Conservation (phyloP, 2,329 filamentous ascomycete species). For the Neonectria neomacrospora region DNA sequence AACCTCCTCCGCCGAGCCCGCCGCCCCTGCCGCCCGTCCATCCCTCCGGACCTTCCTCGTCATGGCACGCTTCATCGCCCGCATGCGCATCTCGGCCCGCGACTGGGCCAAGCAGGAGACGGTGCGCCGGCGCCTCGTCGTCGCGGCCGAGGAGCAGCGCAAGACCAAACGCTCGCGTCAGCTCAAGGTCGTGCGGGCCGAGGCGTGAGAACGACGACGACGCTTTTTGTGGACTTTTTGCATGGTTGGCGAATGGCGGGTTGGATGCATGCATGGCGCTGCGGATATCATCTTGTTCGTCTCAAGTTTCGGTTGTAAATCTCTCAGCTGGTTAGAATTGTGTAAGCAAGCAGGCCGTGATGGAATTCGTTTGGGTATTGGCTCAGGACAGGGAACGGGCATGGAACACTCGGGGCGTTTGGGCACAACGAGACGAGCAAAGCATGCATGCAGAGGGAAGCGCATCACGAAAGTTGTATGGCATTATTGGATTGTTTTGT, state of each 20-base stretch:
- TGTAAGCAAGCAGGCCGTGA: conserved; percentile 15
- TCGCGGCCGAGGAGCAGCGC: conserved; percentile 59
- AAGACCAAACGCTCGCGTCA: conserved; percentile 56
- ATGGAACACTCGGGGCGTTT: conserved; percentile 21
- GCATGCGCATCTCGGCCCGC: conserved; percentile 59
- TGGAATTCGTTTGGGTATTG: conserved; percentile 15
- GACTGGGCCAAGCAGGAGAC: conserved; percentile 64
- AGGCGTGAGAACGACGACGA: conserved; percentile 38
- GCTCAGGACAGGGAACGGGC: conserved; percentile 5
- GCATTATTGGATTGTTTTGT: conserved; percentile 18
- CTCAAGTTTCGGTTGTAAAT: not conserved
- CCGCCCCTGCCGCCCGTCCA: conserved; percentile 33
- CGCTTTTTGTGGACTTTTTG: conserved; percentile 11
- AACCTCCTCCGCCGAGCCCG: conserved; percentile 15
- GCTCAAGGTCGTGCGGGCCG: conserved; percentile 54
- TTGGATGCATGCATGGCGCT: conserved; percentile 10
- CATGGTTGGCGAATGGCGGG: not conserved
- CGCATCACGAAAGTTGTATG: conserved; percentile 18
- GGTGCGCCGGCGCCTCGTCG: conserved; percentile 60
- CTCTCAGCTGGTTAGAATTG: conserved; percentile 10
- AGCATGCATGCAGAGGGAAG: conserved; percentile 18
- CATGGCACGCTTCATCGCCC: conserved; percentile 64
- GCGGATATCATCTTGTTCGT: conserved; percentile 18
- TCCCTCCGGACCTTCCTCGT: conserved; percentile 58
- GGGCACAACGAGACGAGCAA: conserved; percentile 10